These are phyloP conservation scores for Penicillium malachiteum DNA, from an alignment of 495 filamentous ascomycete genomes.

Conservation along the genomic window DNA sequence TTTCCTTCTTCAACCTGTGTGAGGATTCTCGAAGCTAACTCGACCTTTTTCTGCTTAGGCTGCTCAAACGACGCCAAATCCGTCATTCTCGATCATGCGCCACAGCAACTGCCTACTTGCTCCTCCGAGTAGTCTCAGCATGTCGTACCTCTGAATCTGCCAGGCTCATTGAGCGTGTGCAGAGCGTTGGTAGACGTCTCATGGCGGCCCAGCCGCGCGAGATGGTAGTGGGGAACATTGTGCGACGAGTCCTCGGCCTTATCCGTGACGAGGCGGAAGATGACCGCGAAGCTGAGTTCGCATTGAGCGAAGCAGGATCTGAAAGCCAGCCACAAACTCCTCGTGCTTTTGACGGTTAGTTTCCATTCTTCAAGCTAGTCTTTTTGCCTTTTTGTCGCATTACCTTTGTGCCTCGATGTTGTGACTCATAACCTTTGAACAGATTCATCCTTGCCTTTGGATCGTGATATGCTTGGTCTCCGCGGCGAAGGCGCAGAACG, in stretches of 20 bases:
- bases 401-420: constrained; percentile 11
- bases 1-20: constrained; percentile 1
- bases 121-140: constrained; percentile 77
- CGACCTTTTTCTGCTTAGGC: constrained; percentile 45
- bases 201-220: constrained; percentile 81
- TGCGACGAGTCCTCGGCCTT: constrained; percentile 82
- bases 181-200: constrained; percentile 69
- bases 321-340: constrained; percentile 53
- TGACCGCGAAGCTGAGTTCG: constrained; percentile 66
- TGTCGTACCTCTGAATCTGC: constrained; percentile 64
- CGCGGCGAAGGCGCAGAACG: constrained; percentile 37
- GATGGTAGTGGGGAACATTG: constrained; percentile 90
- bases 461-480: constrained; percentile 31
- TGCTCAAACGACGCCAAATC: constrained; percentile 89
- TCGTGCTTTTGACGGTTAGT: constrained; percentile 38
- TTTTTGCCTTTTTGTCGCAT: neutral
- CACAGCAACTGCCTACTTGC: constrained; percentile 81
- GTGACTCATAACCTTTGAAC: constrained; percentile 13
- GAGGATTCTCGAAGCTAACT: neutral
- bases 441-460: constrained; percentile 36
- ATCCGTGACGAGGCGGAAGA: constrained; percentile 89
- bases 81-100: constrained; percentile 83
- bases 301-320: constrained; percentile 50
- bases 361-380: neutral
- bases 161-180: constrained; percentile 74